A percentile compares a stretch with the other conserved stretches of the same genome.
These are phyloP conservation scores for Aethionema arabicum DNA, from an alignment of 345 rosid species.

Conservation along the genomic window DNA sequence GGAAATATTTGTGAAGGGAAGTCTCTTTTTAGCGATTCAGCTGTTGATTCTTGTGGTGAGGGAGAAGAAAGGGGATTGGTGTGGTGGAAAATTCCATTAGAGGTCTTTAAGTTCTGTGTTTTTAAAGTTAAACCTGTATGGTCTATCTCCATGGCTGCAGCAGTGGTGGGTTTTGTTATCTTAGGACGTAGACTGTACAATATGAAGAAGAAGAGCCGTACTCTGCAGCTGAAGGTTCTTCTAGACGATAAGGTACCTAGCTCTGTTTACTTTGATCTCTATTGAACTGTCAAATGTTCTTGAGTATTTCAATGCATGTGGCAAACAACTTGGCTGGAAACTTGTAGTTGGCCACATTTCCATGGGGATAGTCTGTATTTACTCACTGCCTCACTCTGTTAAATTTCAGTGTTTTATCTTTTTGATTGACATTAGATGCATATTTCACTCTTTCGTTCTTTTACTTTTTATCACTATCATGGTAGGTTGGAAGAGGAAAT, in stretches of 20 bases:
- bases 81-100: slow-evolving; percentile 95
- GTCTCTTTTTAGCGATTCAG: slow-evolving; percentile 27
- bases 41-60: slow-evolving; percentile 39
- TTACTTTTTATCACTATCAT: not conserved
- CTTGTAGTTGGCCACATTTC: not conserved
- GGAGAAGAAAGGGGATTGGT: slow-evolving; percentile 43
- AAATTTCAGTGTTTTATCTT: not conserved
- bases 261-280: slow-evolving; percentile 11
- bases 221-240: slow-evolving; percentile 77
- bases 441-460: not conserved
- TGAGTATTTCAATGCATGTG: not conserved
- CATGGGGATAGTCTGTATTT: not conserved
- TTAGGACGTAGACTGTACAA: slow-evolving; percentile 75
- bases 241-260: slow-evolving; percentile 82
- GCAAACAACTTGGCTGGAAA: slow-evolving; percentile 1
- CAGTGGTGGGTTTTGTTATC: slow-evolving; percentile 74
- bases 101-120: slow-evolving; percentile 70
- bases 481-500: not conserved
- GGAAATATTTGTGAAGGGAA: slow-evolving; percentile 20
- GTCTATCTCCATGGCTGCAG: slow-evolving; percentile 91
- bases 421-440: not conserved
- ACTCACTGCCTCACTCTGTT: not conserved
- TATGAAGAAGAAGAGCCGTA: slow-evolving; percentile 71
- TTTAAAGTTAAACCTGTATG: slow-evolving; percentile 76
- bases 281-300: slow-evolving; percentile 9